Evolutionary conservation across 306 rosid species (phyloP).

Genomic region (Cucurbita ficifolia): DNA sequence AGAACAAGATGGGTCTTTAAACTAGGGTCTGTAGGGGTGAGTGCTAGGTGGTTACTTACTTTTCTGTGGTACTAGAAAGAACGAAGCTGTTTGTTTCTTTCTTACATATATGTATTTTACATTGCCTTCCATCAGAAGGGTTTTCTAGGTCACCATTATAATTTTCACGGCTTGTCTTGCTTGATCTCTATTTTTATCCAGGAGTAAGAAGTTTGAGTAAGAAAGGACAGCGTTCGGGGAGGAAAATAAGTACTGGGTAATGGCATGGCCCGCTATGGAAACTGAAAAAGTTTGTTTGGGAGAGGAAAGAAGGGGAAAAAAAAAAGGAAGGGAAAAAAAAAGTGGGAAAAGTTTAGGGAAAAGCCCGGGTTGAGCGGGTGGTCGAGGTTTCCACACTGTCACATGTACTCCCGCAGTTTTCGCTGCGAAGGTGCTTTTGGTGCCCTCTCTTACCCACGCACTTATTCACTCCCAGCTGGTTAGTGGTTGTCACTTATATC

Average conservation of each 20-base stretch:
- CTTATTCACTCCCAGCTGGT: constrained; percentile 6
- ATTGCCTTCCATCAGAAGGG: background rate
- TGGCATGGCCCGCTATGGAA: background rate
- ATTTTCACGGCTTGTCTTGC: background rate
- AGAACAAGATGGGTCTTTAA: background rate
- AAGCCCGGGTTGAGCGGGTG: constrained; percentile 52
- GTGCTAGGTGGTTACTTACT: background rate
- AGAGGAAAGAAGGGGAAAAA: background rate
- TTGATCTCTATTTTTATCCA: background rate
- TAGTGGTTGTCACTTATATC: constrained; percentile 25
- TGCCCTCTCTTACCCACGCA: constrained; percentile 15
- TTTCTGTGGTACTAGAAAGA: background rate
- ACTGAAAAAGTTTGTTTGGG: background rate
- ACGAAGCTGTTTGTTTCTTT: background rate
- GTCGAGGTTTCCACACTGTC: constrained; percentile 21
- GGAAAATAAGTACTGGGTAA: background rate
- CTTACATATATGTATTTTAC: background rate
- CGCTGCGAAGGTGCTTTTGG: constrained; percentile 51
- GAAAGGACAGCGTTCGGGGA: background rate
- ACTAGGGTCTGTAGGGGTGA: background rate
- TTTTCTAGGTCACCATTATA: background rate
- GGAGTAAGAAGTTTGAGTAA: background rate
- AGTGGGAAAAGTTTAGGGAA: constrained; percentile 5
- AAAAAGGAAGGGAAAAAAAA: background rate
- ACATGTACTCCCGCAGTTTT: constrained; percentile 72